Percentiles rank a stretch among this genome's conserved stretches.
Conservation (phyloP, 495 filamentous ascomycete species). For the Penicillium herquei region DNA sequence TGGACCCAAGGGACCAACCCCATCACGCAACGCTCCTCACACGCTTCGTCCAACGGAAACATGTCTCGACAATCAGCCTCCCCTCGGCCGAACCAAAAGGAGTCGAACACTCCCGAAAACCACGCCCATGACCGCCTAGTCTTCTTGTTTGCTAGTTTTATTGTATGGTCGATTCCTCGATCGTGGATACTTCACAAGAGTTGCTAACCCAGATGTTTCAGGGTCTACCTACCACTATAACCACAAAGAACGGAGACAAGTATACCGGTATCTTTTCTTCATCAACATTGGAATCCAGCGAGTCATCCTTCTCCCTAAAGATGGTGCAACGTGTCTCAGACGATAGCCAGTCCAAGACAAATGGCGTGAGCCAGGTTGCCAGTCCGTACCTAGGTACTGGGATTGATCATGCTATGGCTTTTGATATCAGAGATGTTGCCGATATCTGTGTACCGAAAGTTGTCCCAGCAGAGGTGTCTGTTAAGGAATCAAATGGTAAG, state of each 20-base stretch:
- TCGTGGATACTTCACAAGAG: not conserved
- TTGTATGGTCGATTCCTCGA: conserved; percentile 48
- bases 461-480: conserved; percentile 42
- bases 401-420: conserved; percentile 70
- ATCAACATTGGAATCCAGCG: conserved; percentile 54
- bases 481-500: conserved; percentile 73
- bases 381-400: conserved; percentile 59
- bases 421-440: conserved; percentile 73
- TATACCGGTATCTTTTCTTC: conserved; percentile 71
- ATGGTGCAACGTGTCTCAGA: conserved; percentile 70
- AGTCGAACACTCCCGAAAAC: conserved; percentile 57
- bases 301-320: conserved; percentile 69
- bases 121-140: conserved; percentile 65
- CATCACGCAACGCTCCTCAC: conserved; percentile 58
- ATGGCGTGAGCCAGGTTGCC: conserved; percentile 51
- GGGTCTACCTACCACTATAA: conserved; percentile 68
- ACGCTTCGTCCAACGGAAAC: conserved; percentile 54
- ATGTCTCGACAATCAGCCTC: conserved; percentile 41
- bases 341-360: conserved; percentile 48
- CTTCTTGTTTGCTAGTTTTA: conserved; percentile 60
- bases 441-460: conserved; percentile 64
- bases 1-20: conserved; percentile 66
- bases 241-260: conserved; percentile 66
- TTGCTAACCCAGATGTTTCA: conserved; percentile 34
- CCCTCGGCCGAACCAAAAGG: conserved; percentile 43